phyloP scores from a whole-genome alignment of 345 rosid species.

The Passiflora organensis region DNA sequence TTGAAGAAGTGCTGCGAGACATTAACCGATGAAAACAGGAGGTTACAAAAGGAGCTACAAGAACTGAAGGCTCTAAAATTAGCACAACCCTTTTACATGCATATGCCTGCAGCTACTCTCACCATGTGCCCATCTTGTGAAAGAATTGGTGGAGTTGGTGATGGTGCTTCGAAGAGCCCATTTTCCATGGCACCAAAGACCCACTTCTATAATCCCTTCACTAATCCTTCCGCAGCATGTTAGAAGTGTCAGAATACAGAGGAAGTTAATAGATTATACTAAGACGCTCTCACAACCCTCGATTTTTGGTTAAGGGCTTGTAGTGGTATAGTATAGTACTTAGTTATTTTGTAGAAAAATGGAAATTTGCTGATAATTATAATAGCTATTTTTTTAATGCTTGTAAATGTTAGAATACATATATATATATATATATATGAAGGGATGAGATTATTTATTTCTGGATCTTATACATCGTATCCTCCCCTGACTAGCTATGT shows the following conservation, averaged over 20 bases:
- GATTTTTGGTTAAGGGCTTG: constrained; percentile 69
- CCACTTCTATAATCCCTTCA: constrained; percentile 62
- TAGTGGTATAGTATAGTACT: constrained; percentile 41
- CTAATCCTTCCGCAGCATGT: constrained; percentile 86
- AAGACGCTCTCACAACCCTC: constrained; percentile 35
- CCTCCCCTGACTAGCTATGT: too few relatives aligned
- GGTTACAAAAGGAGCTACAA: constrained; percentile 21
- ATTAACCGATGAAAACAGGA: constrained; percentile 25
- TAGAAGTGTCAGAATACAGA: constrained; percentile 13
- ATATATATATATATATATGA: constrained; percentile 17
- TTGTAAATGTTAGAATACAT: constrained; percentile 32
- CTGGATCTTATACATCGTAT: constrained; percentile 16
- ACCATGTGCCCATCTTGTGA: constrained; percentile 41
- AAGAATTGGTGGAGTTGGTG: constrained; percentile 45
- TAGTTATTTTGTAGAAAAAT: constrained; percentile 44
- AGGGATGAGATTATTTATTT: constrained; percentile 24
- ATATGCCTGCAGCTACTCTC: constrained; percentile 25
- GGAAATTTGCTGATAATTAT: not conserved
- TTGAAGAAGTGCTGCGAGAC: constrained; percentile 29
- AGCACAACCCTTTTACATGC: constrained; percentile 29
- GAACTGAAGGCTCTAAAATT: constrained; percentile 24
- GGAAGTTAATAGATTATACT: not conserved
- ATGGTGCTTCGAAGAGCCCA: constrained; percentile 31
- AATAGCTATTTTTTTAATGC: constrained; percentile 7
- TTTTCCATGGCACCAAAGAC: constrained; percentile 55